Evolutionary conservation across 495 filamentous ascomycete genomes (phyloP), one percentile per base, ranked within the genome.

Genomic region (Penicillium mononematosum): DNA sequence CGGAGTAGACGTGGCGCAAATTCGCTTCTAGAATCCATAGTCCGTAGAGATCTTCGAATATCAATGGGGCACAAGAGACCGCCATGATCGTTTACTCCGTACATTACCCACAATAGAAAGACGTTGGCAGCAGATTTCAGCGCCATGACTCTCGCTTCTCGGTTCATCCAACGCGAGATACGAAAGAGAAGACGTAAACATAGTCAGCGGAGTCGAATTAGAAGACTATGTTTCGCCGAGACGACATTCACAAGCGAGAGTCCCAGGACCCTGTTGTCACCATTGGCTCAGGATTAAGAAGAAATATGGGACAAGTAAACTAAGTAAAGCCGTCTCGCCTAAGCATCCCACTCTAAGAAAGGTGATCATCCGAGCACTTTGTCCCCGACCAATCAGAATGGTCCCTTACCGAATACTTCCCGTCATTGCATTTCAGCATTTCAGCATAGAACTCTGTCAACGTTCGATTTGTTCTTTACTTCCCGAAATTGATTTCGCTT

Each of bases 331-430:
- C 44, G 34, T 32, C 67, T 75, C 74, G 74, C 72, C 64, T 75
- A 76, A 70, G 66, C 58, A 70, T 76, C 72, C 74, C 72, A 62
- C 68, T 73, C 70, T 70, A 47, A 75, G 74, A 67, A 72, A 71
- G 63, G 61, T 59, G 60, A 44, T 39, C 58, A 66, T 66, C 66
- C 63, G 63, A 64, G 63, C 63, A 52, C 63, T 42, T 7, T 34
- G 12, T 19, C 16, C 20, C 56, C 47, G 49, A 17, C 72, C 74
- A 78, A 78, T 78, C 70, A 75, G 38, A 64, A 19, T 14, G 3
- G 19, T 36, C 42, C 41, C 47, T 78, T 77, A 65, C 74, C 75
- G 75, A 78, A 70, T 49, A 32, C 60, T 17, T 39, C 14, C 31
- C 39, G 47, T 55, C 47, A 52, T 25, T 25, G 24, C 24, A 62